Evolutionary conservation across 1,284 basidiomycete species (phyloP), one percentile per base, ranked within the genome.

Genomic region (Mycosarcoma maydis): DNA sequence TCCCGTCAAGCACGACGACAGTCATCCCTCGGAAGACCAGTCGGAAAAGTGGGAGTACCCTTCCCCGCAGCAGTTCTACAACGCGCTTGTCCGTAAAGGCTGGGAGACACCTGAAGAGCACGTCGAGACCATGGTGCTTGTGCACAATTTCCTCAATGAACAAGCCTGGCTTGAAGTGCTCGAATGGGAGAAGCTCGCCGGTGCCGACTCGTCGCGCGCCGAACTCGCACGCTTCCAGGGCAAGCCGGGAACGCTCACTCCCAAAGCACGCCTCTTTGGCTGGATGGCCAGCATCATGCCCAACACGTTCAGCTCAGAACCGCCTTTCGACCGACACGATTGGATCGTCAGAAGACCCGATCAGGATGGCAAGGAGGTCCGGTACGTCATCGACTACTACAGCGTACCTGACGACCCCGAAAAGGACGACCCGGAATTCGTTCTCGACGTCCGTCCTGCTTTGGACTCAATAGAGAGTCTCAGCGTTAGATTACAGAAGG

Each of bases 121-220:
- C 81, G 88, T 98, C 36, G 94, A 95, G 82, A 92, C 89, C 41
- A 97, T 99, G 91, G 96, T 98, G 33, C 89, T 93, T 53, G 97
- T 98, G 33, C 96, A 99, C 83, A 99, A 99, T 81, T 98, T 94
- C 76, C 83, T 98, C 82, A 98, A 99, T 78, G 96, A 98, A 83
- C 87, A 90, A 77, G 96, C 95, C 6, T 99, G 96, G 96, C 84
- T 89, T 57, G 92, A 98, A 83, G 94, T 99, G 16, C 83, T 93
- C 66, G 90, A 89, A 80, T 98, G 96, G 96, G 96, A 98, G 87
- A 75, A 74, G 72, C 59, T 59, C 14, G 67, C 62, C 19, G 48
- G 64, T 13, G 72, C 66, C 41, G 78, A 80, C 40, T 48, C 71
- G n/a, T 52, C 61, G 16, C 52, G 84, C 16, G 83, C 85, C 3